These are phyloP conservation scores for Collybia nuda DNA, from an alignment of 768 basidiomycete species.

Conservation along the genomic window DNA sequence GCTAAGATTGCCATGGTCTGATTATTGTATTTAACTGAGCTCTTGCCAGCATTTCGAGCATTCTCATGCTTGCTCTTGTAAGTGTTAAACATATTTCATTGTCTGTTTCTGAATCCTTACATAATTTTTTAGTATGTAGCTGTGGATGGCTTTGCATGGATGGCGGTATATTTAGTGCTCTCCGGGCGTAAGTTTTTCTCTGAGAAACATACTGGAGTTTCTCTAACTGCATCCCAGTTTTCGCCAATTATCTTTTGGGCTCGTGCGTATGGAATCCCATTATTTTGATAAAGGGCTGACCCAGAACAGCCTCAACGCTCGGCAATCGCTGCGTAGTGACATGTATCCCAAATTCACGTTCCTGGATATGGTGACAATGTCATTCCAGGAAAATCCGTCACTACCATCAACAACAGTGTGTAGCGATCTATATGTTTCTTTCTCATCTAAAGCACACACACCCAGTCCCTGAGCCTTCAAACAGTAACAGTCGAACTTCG, in stretches of 20 bases:
- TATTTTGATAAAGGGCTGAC: not conserved
- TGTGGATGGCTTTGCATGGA: constrained; percentile 7
- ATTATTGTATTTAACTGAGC: not conserved
- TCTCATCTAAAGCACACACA: too few relatives aligned
- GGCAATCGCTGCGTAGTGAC: constrained; percentile 5
- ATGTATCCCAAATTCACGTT: constrained; percentile 9
- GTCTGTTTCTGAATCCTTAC: too few relatives aligned
- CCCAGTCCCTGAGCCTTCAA: too few relatives aligned
- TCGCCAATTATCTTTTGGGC: constrained; percentile 9
- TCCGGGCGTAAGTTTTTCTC: constrained; percentile 1
- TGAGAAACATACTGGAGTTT: not conserved
- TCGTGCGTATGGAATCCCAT: constrained; percentile 1
- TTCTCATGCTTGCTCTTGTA: constrained; percentile 10
- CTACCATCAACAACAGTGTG: constrained; percentile 2
- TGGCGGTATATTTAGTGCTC: constrained; percentile 8
- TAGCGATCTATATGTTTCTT: not conserved
- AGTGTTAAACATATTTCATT: not conserved
- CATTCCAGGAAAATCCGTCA: too few relatives aligned
- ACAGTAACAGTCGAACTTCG: too few relatives aligned
- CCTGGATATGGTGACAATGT: not conserved
- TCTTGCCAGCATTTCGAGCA: constrained; percentile 3
- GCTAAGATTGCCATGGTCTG: not conserved
- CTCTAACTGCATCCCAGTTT: not conserved
- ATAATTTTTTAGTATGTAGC: not conserved
- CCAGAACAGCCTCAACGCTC: constrained; percentile 6